A percentile compares a stretch with the other conserved stretches of the same genome.
Conservation (phyloP, 257 asterid species). For the Petrea volubilis region DNA sequence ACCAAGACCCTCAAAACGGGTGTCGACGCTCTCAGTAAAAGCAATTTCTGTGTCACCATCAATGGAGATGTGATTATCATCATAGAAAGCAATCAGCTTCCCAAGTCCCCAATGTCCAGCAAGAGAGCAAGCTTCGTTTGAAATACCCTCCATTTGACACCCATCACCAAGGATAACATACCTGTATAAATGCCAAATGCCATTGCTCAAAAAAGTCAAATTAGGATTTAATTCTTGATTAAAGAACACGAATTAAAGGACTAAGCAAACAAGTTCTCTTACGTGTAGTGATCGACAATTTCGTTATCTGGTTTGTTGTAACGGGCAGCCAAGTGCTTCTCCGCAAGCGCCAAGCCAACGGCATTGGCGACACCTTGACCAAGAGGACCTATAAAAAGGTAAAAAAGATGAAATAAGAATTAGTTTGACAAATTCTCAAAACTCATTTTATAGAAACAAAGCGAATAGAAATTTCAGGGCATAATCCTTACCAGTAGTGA, state of each 20-base stretch:
- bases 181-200: slow-evolving; percentile 27
- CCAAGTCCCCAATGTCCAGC: slow-evolving; percentile 99
- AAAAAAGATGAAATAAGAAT: slow-evolving; percentile 17
- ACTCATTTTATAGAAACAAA: slow-evolving; percentile 8
- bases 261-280: slow-evolving; percentile 18
- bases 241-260: background rate
- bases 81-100: slow-evolving; percentile 88
- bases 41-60: slow-evolving; percentile 98
- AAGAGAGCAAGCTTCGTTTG: slow-evolving; percentile 90
- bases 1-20: slow-evolving; percentile 91
- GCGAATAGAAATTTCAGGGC: background rate
- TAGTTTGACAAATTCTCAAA: slow-evolving; percentile 1
- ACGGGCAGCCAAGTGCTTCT: slow-evolving; percentile 82
- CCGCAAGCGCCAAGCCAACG: slow-evolving; percentile 84
- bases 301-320: slow-evolving; percentile 69
- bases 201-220: slow-evolving; percentile 15
- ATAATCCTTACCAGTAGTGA: slow-evolving; percentile 61
- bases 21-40: slow-evolving; percentile 76
- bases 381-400: slow-evolving; percentile 63
- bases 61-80: slow-evolving; percentile 92
- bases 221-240: background rate
- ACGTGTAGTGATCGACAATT: slow-evolving; percentile 86
- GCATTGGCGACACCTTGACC: slow-evolving; percentile 91
- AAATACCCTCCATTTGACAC: slow-evolving; percentile 95
- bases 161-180: slow-evolving; percentile 76